Percentiles rank a stretch among this genome's conserved stretches.
phyloP scores from a whole-genome alignment of 352 stramenopile species.

The Blastocystis hominis region DNA sequence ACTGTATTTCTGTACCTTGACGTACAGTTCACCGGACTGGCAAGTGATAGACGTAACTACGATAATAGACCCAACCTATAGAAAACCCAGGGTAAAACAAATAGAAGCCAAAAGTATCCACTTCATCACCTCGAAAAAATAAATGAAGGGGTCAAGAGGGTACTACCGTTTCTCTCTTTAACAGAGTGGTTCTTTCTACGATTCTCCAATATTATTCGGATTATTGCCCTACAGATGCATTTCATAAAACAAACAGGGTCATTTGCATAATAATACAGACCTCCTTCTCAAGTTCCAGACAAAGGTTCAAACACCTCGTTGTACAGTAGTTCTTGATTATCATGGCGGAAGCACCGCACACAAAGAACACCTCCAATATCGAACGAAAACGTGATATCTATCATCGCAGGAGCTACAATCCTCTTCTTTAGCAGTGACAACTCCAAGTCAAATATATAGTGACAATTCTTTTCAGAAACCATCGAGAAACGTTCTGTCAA shows the following conservation, averaged over 20 bases:
- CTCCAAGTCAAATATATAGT: background rate
- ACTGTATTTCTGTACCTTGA: background rate
- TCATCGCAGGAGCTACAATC: background rate
- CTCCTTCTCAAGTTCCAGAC: background rate
- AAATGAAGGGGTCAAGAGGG: background rate
- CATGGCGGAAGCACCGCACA: background rate
- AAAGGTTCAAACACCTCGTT: background rate
- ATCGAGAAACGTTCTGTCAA: background rate
- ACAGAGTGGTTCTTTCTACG: background rate
- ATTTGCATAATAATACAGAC: background rate
- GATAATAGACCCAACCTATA: background rate
- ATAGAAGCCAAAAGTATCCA: background rate
- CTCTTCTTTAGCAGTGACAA: background rate
- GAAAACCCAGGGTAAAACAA: background rate
- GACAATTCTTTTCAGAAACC: background rate
- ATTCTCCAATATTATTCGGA: background rate
- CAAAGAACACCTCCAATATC: constrained; percentile 2
- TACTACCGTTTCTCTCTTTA: background rate
- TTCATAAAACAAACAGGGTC: constrained; percentile 7
- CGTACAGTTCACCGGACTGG: background rate
- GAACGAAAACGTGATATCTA: constrained; percentile 18
- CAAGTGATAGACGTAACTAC: background rate
- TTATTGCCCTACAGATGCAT: background rate
- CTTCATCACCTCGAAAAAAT: background rate
- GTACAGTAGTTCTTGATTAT: background rate